These are phyloP conservation scores for Xylariales sp. DNA, from an alignment of 2,329 filamentous ascomycete species.

Conservation along the genomic window DNA sequence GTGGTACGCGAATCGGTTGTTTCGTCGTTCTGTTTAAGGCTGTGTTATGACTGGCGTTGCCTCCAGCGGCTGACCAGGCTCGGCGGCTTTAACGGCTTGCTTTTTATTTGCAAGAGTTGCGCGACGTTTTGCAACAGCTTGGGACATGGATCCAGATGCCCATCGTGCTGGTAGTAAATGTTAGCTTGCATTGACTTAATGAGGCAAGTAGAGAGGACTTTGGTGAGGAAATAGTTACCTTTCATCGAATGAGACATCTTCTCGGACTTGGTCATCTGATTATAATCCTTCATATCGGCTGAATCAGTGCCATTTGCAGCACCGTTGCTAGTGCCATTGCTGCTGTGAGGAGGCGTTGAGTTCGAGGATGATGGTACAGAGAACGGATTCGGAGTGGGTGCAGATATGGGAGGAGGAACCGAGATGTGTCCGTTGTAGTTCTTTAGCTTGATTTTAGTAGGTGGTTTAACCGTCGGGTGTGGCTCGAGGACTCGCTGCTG, in stretches of 20 bases:
- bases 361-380: slow-evolving; percentile 39
- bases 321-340: slow-evolving; percentile 40
- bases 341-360: slow-evolving; percentile 35
- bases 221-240: slow-evolving; percentile 57
- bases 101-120: slow-evolving; percentile 71
- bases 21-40: slow-evolving; percentile 9
- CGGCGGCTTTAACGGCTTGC: slow-evolving; percentile 53
- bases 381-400: slow-evolving; percentile 37
- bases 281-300: slow-evolving; percentile 64
- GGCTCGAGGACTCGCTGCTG: slow-evolving; percentile 33
- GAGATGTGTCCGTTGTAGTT: slow-evolving; percentile 43
- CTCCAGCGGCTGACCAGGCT: slow-evolving; percentile 34
- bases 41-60: slow-evolving; percentile 20
- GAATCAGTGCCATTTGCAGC: slow-evolving; percentile 50
- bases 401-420: slow-evolving; percentile 27
- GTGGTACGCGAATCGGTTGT: not conserved
- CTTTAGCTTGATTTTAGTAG: slow-evolving; percentile 52
- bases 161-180: slow-evolving; percentile 61
- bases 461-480: slow-evolving; percentile 38
- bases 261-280: slow-evolving; percentile 72
- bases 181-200: slow-evolving; percentile 35
- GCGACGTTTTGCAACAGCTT: slow-evolving; percentile 70
- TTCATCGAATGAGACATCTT: slow-evolving; percentile 76
- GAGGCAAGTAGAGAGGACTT: not conserved
- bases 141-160: slow-evolving; percentile 70